phyloP scores from a whole-genome alignment of 768 basidiomycete genomes.

The Pleurotus sapidus region DNA sequence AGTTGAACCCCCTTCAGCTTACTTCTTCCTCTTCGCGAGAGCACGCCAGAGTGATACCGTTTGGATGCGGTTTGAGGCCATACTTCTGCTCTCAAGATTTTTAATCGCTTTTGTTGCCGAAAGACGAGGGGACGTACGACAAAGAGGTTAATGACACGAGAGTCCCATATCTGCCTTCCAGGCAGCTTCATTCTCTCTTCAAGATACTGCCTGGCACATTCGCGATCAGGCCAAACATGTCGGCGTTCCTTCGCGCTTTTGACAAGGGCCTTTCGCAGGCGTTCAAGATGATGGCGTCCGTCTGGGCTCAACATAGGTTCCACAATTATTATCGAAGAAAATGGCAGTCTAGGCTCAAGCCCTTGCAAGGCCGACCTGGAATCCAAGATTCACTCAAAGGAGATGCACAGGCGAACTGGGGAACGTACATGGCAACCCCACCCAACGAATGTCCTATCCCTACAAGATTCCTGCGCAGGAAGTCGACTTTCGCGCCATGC shows the following conservation, averaged over 20 bases:
- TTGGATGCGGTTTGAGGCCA: constrained; percentile 39
- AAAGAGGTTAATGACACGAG: constrained; percentile 47
- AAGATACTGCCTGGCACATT: constrained; percentile 30
- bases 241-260: constrained; percentile 45
- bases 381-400: constrained; percentile 4
- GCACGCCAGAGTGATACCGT: constrained; percentile 51
- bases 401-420: not conserved
- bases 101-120: not conserved
- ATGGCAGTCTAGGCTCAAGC: constrained; percentile 40
- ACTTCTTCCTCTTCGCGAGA: constrained; percentile 63
- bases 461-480: constrained; percentile 47
- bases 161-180: constrained; percentile 47
- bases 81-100: constrained; percentile 31
- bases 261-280: constrained; percentile 41
- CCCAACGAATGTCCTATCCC: constrained; percentile 72
- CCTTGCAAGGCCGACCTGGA: constrained; percentile 52
- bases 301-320: constrained; percentile 63
- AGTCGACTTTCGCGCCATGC: constrained; percentile 41
- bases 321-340: constrained; percentile 53
- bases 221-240: constrained; percentile 48
- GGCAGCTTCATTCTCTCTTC: constrained; percentile 30
- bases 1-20: constrained; percentile 12
- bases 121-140: constrained; percentile 34
- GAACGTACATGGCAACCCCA: constrained; percentile 56
- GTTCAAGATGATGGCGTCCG: constrained; percentile 37